A percentile compares a stretch with the other conserved stretches of the same genome.
Conservation (phyloP, 2,329 filamentous ascomycete genomes). For the Pseudogymnoascus sp. region DNA sequence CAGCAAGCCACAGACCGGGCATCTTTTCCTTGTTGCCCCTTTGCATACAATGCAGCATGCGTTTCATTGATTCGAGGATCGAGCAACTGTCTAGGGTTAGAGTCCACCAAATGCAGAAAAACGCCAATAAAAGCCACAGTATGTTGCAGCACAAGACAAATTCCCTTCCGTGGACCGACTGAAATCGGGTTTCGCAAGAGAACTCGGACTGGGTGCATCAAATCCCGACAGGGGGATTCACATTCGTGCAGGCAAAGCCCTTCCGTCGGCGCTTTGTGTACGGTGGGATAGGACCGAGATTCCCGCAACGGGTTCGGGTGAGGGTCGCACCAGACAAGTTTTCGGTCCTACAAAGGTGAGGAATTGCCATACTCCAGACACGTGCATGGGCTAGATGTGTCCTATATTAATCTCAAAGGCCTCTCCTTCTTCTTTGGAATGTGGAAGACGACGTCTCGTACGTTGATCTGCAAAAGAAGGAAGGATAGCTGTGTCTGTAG, state of each 20-base stretch:
- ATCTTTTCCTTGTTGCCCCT: background rate
- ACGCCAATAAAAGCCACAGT: background rate
- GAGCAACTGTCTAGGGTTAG: background rate
- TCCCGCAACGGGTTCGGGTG: background rate
- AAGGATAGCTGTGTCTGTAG: background rate
- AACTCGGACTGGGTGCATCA: background rate
- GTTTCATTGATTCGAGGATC: background rate
- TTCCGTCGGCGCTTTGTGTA: background rate
- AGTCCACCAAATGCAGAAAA: background rate
- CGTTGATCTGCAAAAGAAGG: background rate
- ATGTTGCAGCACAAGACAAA: conserved; percentile 1
- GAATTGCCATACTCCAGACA: background rate
- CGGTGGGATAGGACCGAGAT: conserved; percentile 4
- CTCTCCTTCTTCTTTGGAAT: conserved; percentile 6
- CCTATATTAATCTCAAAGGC: background rate
- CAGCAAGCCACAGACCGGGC: background rate
- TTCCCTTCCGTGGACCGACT: background rate
- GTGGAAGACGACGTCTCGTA: background rate
- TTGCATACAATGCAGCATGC: background rate
- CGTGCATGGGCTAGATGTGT: background rate
- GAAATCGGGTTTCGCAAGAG: background rate
- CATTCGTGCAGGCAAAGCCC: background rate
- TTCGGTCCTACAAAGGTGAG: background rate
- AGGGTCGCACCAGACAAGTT: background rate
- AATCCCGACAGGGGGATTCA: background rate